phyloP scores from a whole-genome alignment of 2,329 filamentous ascomycete species.

The Amylocarpus encephaloides region DNA sequence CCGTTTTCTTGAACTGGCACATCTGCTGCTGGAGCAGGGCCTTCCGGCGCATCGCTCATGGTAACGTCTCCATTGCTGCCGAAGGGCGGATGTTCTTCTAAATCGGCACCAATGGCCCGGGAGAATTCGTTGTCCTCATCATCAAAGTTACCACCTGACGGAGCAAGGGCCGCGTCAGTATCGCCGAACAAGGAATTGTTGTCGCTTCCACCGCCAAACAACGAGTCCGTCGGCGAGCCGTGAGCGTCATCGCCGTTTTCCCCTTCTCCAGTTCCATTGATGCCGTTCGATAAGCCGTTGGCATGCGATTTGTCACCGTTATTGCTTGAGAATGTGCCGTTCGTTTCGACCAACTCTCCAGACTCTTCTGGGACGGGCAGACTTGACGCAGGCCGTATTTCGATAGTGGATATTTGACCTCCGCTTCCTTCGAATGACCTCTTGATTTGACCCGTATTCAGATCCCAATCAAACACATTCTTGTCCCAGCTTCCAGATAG shows the following conservation, averaged over 20 bases:
- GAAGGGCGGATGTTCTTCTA: constrained; percentile 22
- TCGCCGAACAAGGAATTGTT: constrained; percentile 86
- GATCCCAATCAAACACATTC: constrained; percentile 86
- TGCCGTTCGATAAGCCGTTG: constrained; percentile 44
- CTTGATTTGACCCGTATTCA: constrained; percentile 75
- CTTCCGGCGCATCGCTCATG: constrained; percentile 20
- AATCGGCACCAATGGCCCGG: constrained; percentile 55
- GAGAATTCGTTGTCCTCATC: constrained; percentile 84
- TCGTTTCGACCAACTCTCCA: constrained; percentile 48
- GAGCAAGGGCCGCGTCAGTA: constrained; percentile 48
- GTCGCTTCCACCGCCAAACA: constrained; percentile 71
- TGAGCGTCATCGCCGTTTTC: constrained; percentile 50
- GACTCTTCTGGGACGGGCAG: constrained; percentile 70
- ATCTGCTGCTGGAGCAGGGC: constrained; percentile 6
- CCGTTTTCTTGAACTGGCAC: constrained; percentile 22
- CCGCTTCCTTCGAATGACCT: constrained; percentile 72
- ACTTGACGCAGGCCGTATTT: constrained; percentile 72
- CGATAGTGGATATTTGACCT: constrained; percentile 81
- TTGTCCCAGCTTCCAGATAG: constrained; percentile 97
- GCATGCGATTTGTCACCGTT: constrained; percentile 53
- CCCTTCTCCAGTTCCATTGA: constrained; percentile 34
- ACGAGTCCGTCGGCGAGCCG: constrained; percentile 58
- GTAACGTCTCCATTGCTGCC: constrained; percentile 25
- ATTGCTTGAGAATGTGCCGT: constrained; percentile 71
- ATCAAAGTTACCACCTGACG: constrained; percentile 57